Evolutionary conservation across 2,329 filamentous ascomycete species (phyloP), one percentile per base, ranked within the genome.

Genomic region (Gnomoniopsis sp.): DNA sequence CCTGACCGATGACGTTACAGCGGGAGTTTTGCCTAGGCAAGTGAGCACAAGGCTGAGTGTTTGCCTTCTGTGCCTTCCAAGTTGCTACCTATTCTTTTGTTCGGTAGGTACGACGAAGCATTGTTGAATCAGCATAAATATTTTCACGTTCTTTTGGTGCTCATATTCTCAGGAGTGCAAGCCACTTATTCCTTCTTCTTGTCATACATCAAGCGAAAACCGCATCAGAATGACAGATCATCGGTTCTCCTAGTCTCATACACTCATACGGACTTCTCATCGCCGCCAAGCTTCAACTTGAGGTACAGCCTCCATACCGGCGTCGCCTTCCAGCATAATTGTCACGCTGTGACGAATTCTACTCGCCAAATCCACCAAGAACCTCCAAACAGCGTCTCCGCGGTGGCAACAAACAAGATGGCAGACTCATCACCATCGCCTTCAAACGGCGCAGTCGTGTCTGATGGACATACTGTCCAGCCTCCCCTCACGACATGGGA

Each of bases 401-500:
- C 6, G 34, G 12, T 33, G 17, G 14, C n/a, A 14, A 23, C 8
- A 30, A 3, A 15, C 49, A 30, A 38, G 22, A n/a, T 22, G 2
- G 23, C 44, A 33, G n/a, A 38, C 6, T 17, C 36, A 19, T 38
- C 21, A 41, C 41, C 21, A 36, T 41, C 26, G 12, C 46, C 57
- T 3, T 38, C 47, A 12, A 49, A 47, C 36, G 30, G 22, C 33
- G 19, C 57, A 3, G n/a, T 36, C 14, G 23, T 59, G 30, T 46
- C 41, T 6, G 49, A 62, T 49, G 53, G 54, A 33, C 60, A 57
- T 34, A 21, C 49, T 11, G 46, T 56, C 12, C 38, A 26, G 17
- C 30, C 53, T 26, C 14, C 36, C 2, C 57, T 55, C 12, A 59
- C 49, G 3, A 38, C 58, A 19, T 57, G 60, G 60, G 49, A 57